A percentile compares a stretch with the other conserved stretches of the same genome.
phyloP scores from a whole-genome alignment of 306 rosid species.

The Dalbergia oliveri region DNA sequence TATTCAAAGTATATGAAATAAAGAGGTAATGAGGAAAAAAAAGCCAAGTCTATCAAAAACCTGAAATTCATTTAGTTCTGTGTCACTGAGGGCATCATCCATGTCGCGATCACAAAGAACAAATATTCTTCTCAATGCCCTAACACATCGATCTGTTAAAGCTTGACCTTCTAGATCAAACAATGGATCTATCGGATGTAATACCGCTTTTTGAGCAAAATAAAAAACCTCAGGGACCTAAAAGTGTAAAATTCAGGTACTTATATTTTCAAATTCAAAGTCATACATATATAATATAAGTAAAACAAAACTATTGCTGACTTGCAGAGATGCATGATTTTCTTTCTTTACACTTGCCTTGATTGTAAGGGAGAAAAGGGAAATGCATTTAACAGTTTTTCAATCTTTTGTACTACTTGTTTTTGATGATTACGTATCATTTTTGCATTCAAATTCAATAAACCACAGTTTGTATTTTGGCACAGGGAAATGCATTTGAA shows the following conservation, averaged over 20 bases:
- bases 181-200: conserved; percentile 88
- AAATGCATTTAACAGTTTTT: conserved; percentile 36
- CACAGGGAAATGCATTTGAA: conserved; percentile 27
- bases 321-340: conserved; percentile 14
- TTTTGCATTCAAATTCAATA: conserved; percentile 43
- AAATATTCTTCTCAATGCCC: conserved; percentile 92
- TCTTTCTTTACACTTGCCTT: conserved; percentile 21
- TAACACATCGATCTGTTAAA: conserved; percentile 73
- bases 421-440: conserved; percentile 23
- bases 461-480: conserved; percentile 33
- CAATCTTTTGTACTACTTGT: conserved; percentile 21
- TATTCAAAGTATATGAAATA: conserved; percentile 35
- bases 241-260: conserved; percentile 39
- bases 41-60: conserved; percentile 52
- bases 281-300: conserved; percentile 19
- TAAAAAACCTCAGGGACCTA: conserved; percentile 94
- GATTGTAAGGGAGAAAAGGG: conserved; percentile 34
- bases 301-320: conserved; percentile 26
- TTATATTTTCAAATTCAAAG: conserved; percentile 32
- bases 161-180: conserved; percentile 73
- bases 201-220: conserved; percentile 90
- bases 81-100: conserved; percentile 91
- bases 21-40: conserved; percentile 19
- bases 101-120: conserved; percentile 83
- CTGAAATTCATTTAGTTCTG: conserved; percentile 94